Evolutionary conservation across 2,329 filamentous ascomycete genomes (phyloP).

Genomic region (Penicillium sp.): DNA sequence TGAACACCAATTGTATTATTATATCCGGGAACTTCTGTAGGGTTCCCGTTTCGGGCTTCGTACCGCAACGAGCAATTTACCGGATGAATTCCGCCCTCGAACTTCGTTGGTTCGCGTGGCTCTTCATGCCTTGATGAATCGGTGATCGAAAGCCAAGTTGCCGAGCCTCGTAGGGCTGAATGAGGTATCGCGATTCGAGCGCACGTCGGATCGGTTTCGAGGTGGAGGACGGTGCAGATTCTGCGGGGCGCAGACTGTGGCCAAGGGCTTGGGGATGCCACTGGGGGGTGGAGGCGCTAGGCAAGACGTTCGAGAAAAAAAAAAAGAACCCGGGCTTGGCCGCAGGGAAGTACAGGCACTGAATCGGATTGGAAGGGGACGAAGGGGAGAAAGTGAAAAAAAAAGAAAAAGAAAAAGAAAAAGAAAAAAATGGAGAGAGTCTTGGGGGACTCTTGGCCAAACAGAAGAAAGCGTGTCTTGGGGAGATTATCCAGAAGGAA

Average conservation of each 20-base stretch:
- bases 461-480: conserved; percentile 6
- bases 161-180: conserved; percentile 20
- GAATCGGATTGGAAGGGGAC: not conserved
- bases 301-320: not conserved
- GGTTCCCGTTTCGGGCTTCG: conserved; percentile 3
- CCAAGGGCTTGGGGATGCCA: conserved; percentile 7
- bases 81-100: conserved; percentile 25
- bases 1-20: conserved; percentile 4
- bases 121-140: conserved; percentile 29
- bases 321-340: conserved; percentile 4
- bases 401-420: conserved; percentile 11
- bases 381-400: conserved; percentile 4
- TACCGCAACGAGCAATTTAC: conserved; percentile 19
- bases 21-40: not conserved
- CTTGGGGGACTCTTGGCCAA: conserved; percentile 22
- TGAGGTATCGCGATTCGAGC: not conserved
- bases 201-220: not conserved
- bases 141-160: conserved; percentile 1
- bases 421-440: conserved; percentile 10
- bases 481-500: conserved; percentile 19
- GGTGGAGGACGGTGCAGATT: not conserved
- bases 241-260: conserved; percentile 3
- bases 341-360: not conserved
- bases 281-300: not conserved
- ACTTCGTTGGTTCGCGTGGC: conserved; percentile 15